These are phyloP conservation scores for Yamadazyma diospyri DNA, from an alignment of 1,139 yeast genomes.

Conservation along the genomic window DNA sequence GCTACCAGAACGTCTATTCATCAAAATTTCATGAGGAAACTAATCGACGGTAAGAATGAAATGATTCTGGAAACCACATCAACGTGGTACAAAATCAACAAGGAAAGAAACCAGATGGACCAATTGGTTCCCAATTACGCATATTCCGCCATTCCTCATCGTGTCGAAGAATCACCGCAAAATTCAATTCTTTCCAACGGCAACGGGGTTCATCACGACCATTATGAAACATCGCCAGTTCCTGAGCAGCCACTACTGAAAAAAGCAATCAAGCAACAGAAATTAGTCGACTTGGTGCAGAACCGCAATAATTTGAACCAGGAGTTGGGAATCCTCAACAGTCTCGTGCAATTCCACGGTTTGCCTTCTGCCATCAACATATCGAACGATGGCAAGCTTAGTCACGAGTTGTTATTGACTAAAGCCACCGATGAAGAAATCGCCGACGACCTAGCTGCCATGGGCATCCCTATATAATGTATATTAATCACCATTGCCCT, in stretches of 20 bases:
- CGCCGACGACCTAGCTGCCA: conserved; percentile 52
- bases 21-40: conserved; percentile 73
- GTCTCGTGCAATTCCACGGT: conserved; percentile 56
- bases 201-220: conserved; percentile 5
- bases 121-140: conserved; percentile 51
- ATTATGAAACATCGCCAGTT: conserved; percentile 8
- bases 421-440: conserved; percentile 62
- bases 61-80: conserved; percentile 75
- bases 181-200: conserved; percentile 1
- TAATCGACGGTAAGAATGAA: conserved; percentile 63
- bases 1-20: conserved; percentile 80
- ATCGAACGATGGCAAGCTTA: conserved; percentile 19
- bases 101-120: conserved; percentile 85
- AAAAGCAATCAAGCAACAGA: conserved; percentile 35
- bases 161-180: neutral
- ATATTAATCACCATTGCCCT: neutral
- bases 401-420: conserved; percentile 39
- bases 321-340: conserved; percentile 56
- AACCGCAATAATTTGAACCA: conserved; percentile 53
- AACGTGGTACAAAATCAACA: conserved; percentile 88
- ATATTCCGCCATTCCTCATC: conserved; percentile 31
- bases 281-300: conserved; percentile 44
- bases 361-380: conserved; percentile 63
- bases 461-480: conserved; percentile 32
- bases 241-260: conserved; percentile 23